phyloP scores from a whole-genome alignment of 352 stramenopile genomes.

The Phytophthora fragariae region DNA sequence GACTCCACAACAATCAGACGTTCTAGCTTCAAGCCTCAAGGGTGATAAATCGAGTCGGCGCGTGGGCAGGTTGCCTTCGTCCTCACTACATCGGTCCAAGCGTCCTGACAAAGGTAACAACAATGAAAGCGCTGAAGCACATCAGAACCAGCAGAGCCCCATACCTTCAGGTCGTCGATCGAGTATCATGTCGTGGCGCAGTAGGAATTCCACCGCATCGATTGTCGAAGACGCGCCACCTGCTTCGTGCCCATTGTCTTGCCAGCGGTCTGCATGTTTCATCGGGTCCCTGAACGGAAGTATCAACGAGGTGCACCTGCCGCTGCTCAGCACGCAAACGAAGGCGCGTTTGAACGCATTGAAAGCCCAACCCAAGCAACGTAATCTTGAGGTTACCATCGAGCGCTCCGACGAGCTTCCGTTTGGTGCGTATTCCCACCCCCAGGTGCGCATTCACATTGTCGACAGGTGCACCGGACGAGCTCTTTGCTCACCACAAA shows the following conservation, averaged over 20 bases:
- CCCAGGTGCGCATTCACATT: conserved; percentile 55
- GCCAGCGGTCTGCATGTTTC: conserved; percentile 33
- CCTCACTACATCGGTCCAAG: conserved; percentile 8
- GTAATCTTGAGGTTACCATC: conserved; percentile 48
- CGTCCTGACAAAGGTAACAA: conserved; percentile 8
- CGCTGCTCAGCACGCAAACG: conserved; percentile 27
- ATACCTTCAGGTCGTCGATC: conserved; percentile 22
- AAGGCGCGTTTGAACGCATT: conserved; percentile 34
- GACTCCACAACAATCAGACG: background rate
- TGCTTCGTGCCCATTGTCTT: conserved; percentile 25
- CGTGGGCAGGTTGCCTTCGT: conserved; percentile 1
- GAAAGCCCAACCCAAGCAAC: conserved; percentile 18
- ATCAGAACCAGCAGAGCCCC: conserved; percentile 17
- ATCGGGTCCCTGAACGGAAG: conserved; percentile 39
- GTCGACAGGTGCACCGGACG: conserved; percentile 62
- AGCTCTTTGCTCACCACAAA: conserved; percentile 39
- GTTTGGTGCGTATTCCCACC: conserved; percentile 51
- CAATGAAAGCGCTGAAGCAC: background rate
- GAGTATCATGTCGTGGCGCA: conserved; percentile 31
- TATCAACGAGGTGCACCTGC: conserved; percentile 37
- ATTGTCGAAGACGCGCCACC: conserved; percentile 28
- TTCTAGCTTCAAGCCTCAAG: background rate
- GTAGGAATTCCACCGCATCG: conserved; percentile 24
- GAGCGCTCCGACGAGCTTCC: conserved; percentile 61
- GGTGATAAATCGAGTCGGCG: conserved; percentile 7